Percentiles rank a stretch among this genome's conserved stretches.
Evolutionary conservation across 768 basidiomycete species (phyloP).

Genomic region (Guyanaporus albipodus): DNA sequence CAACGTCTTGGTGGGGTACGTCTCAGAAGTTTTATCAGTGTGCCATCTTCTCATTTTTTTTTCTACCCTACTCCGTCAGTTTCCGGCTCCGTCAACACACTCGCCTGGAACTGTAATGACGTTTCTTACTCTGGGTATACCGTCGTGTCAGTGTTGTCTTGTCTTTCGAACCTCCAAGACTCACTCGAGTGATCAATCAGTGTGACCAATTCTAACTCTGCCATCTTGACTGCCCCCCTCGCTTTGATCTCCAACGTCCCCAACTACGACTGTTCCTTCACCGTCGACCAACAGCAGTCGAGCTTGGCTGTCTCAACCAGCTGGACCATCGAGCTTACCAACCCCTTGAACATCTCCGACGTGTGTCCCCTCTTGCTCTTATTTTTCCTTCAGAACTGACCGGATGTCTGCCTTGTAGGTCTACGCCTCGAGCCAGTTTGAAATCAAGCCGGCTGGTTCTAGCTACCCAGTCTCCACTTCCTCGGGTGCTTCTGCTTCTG

Average conservation of each 20-base stretch:
- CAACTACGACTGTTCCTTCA: slow-evolving; percentile 58
- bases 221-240: slow-evolving; percentile 37
- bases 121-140: slow-evolving; percentile 42
- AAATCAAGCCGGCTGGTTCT: slow-evolving; percentile 55
- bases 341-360: slow-evolving; percentile 46
- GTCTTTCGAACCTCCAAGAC: slow-evolving; percentile 1
- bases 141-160: slow-evolving; percentile 34
- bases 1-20: slow-evolving; percentile 60
- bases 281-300: slow-evolving; percentile 45
- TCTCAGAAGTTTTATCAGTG: too few species aligned
- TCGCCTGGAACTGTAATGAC: slow-evolving; percentile 55
- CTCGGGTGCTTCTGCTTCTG: slow-evolving; percentile 21
- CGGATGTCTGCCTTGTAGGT: slow-evolving; percentile 35
- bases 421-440: slow-evolving; percentile 56
- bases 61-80: slow-evolving; percentile 36
- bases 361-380: slow-evolving; percentile 36
- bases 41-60: neutral
- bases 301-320: slow-evolving; percentile 39
- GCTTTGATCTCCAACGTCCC: slow-evolving; percentile 45
- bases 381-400: neutral
- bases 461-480: slow-evolving; percentile 47
- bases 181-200: slow-evolving; percentile 26
- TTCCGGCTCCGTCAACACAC: slow-evolving; percentile 49
- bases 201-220: slow-evolving; percentile 41
- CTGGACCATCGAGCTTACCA: slow-evolving; percentile 50